A percentile compares a stretch with the other conserved stretches of the same genome.
These are phyloP conservation scores for Inga laurina DNA, from an alignment of 306 rosid genomes.

Conservation along the genomic window DNA sequence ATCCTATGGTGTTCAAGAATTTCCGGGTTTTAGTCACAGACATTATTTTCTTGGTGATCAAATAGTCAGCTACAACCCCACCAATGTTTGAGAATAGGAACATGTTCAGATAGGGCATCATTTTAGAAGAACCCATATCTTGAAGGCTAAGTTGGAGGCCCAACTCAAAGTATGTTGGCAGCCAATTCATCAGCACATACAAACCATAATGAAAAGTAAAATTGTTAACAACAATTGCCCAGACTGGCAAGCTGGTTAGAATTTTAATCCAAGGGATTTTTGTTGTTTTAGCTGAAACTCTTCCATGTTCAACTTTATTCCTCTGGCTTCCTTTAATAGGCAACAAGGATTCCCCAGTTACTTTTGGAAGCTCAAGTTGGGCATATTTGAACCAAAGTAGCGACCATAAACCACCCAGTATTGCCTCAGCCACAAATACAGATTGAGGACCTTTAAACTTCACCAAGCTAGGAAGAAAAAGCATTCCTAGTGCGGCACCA, in stretches of 20 bases:
- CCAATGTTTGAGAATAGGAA: conserved; percentile 93
- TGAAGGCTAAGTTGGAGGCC: conserved; percentile 96
- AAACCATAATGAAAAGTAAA: conserved; percentile 96
- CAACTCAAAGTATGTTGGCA: conserved; percentile 90
- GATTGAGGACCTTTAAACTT: conserved; percentile 86
- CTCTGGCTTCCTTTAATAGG: conserved; percentile 62
- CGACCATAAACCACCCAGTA: conserved; percentile 80
- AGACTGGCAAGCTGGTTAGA: conserved; percentile 77
- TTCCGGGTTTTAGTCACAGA: conserved; percentile 84
- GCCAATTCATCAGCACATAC: conserved; percentile 97
- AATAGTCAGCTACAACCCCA: conserved; percentile 81
- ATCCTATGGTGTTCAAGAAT: conserved; percentile 81
- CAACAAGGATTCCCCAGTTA: conserved; percentile 67
- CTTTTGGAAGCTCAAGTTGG: conserved; percentile 76
- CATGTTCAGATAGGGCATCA: conserved; percentile 97
- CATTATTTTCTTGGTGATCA: conserved; percentile 70
- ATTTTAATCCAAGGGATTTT: conserved; percentile 87
- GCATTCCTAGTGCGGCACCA: conserved; percentile 93
- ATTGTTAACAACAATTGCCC: conserved; percentile 97
- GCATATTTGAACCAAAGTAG: conserved; percentile 82
- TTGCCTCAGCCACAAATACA: conserved; percentile 78
- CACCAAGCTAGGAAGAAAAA: conserved; percentile 76
- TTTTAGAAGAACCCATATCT: conserved; percentile 99
- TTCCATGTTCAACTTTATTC: conserved; percentile 55
- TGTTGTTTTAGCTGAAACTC: conserved; percentile 31